These are phyloP conservation scores for Kluyveromyces dobzhanskii DNA, from an alignment of 805 yeast genomes.

Conservation along the genomic window DNA sequence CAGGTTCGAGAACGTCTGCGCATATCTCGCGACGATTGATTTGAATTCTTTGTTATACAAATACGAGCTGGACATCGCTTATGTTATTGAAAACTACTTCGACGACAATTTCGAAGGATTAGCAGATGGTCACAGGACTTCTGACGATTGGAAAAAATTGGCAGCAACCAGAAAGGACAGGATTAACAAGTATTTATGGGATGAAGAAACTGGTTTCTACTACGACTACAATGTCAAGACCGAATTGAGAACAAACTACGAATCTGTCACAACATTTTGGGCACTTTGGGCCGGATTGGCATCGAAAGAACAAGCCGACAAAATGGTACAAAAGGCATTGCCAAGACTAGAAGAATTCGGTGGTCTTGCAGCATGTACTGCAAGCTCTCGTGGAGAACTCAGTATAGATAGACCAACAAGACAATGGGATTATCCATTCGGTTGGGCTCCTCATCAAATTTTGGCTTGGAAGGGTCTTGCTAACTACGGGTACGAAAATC, in stretches of 20 bases:
- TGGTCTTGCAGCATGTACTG: constrained; percentile 82
- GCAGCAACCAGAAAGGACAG: constrained; percentile 46
- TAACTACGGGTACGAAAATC: constrained; percentile 59
- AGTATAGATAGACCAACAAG: constrained; percentile 70
- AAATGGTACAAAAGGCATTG: constrained; percentile 48
- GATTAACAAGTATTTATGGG: constrained; percentile 74
- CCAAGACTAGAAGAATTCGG: constrained; percentile 76
- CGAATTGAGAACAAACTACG: constrained; percentile 52
- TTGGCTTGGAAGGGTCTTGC: constrained; percentile 83
- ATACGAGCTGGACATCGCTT: constrained; percentile 80
- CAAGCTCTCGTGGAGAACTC: constrained; percentile 61
- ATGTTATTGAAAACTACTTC: constrained; percentile 48
- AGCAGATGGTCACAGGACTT: constrained; percentile 35
- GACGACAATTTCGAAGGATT: constrained; percentile 36
- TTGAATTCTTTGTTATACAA: constrained; percentile 78
- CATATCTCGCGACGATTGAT: constrained; percentile 84
- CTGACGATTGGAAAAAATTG: constrained; percentile 52
- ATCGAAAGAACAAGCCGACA: constrained; percentile 56
- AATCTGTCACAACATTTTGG: constrained; percentile 88
- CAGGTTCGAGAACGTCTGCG: constrained; percentile 83
- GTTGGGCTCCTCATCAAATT: constrained; percentile 99
- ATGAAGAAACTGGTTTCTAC: constrained; percentile 65
- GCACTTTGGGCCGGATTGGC: constrained; percentile 81
- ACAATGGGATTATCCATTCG: constrained; percentile 97
- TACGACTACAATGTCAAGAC: constrained; percentile 72